These are phyloP conservation scores for Ustilago nuda DNA, from an alignment of 1,284 basidiomycete genomes.

Conservation along the genomic window DNA sequence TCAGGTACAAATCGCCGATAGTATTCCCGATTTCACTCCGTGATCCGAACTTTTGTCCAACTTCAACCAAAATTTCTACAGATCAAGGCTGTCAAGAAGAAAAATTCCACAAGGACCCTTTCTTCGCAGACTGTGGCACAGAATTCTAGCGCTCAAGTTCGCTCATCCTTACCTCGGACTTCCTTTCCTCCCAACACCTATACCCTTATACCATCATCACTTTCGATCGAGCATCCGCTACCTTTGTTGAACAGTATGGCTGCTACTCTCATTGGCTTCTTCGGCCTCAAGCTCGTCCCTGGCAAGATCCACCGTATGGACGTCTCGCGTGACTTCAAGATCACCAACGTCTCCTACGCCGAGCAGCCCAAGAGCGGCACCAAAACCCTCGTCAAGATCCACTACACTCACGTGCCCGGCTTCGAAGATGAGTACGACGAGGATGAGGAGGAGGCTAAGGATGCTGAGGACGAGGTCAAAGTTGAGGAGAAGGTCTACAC, in stretches of 20 bases:
- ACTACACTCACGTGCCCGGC: conserved; percentile 72
- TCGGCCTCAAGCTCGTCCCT: conserved; percentile 72
- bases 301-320: conserved; percentile 76
- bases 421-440: conserved; percentile 72
- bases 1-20: background rate
- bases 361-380: conserved; percentile 77
- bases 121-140: conserved; percentile 11
- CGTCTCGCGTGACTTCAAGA: conserved; percentile 79
- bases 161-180: background rate
- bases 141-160: background rate
- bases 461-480: conserved; percentile 65
- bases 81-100: conserved; percentile 1
- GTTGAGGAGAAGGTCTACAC: conserved; percentile 71
- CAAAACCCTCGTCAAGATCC: conserved; percentile 81
- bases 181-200: background rate
- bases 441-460: conserved; percentile 70
- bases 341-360: conserved; percentile 80
- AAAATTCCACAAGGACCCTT: conserved; percentile 9
- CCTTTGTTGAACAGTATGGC: conserved; percentile 33
- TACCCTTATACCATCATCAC: conserved; percentile 3
- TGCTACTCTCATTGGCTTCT: conserved; percentile 63
- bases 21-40: background rate
- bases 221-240: conserved; percentile 1
- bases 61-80: conserved; percentile 15
- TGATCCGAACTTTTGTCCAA: conserved; percentile 12